These are phyloP conservation scores for Tylopilus felleus DNA, from an alignment of 768 basidiomycete species.

Conservation along the genomic window DNA sequence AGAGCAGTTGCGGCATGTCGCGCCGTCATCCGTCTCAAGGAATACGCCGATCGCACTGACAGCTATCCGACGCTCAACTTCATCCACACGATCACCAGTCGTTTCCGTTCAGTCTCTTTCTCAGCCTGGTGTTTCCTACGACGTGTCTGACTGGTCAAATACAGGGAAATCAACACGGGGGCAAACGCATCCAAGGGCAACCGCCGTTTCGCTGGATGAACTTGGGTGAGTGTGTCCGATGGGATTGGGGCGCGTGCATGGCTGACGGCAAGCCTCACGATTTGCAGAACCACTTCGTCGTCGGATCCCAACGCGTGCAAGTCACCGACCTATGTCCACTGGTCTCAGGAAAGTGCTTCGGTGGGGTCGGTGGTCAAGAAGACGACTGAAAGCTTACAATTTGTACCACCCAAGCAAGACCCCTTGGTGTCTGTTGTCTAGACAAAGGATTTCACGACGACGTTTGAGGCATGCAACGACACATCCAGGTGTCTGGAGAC, in stretches of 20 bases:
- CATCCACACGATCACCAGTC: constrained; percentile 16
- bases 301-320: constrained; percentile 10
- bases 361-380: constrained; percentile 7
- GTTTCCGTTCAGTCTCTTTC: constrained; percentile 14
- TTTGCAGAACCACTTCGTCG: constrained; percentile 9
- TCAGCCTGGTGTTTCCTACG: too few relatives aligned
- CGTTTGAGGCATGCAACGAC: not conserved
- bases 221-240: constrained; percentile 11
- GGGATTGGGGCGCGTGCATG: not conserved
- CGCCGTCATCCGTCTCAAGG: constrained; percentile 60
- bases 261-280: not conserved
- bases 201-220: constrained; percentile 18
- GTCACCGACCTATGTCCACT: constrained; percentile 18
- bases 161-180: constrained; percentile 15
- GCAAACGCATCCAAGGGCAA: constrained; percentile 9
- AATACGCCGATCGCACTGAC: constrained; percentile 40
- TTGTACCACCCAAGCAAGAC: not conserved
- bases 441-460: not conserved
- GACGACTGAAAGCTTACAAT: constrained; percentile 1
- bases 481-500: not conserved
- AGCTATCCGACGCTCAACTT: constrained; percentile 20
- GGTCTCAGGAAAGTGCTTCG: constrained; percentile 4
- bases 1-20: constrained; percentile 53
- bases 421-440: constrained; percentile 12
- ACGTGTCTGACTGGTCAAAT: not conserved